Percentiles rank a stretch among this genome's conserved stretches.
These are phyloP conservation scores for Polysphondylium violaceum DNA, from an alignment of 78 protist genomes.

Conservation along the genomic window DNA sequence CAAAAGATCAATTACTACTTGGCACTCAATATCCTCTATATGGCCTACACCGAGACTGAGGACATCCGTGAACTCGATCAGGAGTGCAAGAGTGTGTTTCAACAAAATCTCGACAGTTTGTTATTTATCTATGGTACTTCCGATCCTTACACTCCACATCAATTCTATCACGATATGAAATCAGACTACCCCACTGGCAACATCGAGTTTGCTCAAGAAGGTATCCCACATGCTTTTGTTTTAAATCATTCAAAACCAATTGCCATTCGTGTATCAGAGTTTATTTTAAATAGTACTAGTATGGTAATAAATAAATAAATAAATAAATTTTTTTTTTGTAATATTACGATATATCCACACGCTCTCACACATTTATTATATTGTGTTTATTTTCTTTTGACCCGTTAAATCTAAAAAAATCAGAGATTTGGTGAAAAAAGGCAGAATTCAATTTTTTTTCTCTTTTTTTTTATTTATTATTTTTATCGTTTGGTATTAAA, in stretches of 20 bases:
- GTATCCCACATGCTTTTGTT: slow-evolving; percentile 74
- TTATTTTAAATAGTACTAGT: too few species aligned
- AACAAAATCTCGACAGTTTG: not conserved
- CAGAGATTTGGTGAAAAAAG: too few species aligned
- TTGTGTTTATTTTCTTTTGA: too few species aligned
- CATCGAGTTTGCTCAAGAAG: slow-evolving; percentile 21
- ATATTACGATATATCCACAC: too few species aligned
- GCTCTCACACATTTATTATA: too few species aligned
- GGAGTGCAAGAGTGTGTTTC: slow-evolving; percentile 23
- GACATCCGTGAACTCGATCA: slow-evolving; percentile 45
- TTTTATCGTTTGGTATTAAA: too few species aligned
- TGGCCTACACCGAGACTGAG: slow-evolving; percentile 51
- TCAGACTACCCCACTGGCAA: slow-evolving; percentile 29
- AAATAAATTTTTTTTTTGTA: too few species aligned
- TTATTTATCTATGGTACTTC: slow-evolving; percentile 58
- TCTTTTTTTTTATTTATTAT: too few species aligned
- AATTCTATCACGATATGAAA: slow-evolving; percentile 21
- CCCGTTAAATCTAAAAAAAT: too few species aligned
- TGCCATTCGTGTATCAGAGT: slow-evolving; percentile 35
- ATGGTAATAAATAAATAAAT: too few species aligned
- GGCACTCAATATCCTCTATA: slow-evolving; percentile 35
- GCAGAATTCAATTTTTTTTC: too few species aligned
- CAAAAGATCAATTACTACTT: slow-evolving; percentile 24
- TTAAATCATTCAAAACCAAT: slow-evolving; percentile 11
- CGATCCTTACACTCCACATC: slow-evolving; percentile 53